These are phyloP conservation scores for Phytopythium montanum DNA, from an alignment of 352 stramenopile genomes.

Conservation along the genomic window DNA sequence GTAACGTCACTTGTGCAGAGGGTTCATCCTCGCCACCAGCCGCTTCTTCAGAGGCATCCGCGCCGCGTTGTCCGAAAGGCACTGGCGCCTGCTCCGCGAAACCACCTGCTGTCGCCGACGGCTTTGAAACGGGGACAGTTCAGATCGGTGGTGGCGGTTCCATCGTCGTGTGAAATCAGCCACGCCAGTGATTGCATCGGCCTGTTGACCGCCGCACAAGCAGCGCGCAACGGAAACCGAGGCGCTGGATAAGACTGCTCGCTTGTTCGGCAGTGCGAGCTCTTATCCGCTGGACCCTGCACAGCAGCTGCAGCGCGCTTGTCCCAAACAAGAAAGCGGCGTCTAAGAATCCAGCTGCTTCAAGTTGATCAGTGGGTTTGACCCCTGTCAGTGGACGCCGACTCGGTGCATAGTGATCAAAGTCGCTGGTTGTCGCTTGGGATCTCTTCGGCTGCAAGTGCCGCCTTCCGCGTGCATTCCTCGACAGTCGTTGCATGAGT, in stretches of 20 bases:
- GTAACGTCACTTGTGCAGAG: not conserved
- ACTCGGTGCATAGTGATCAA: too few species aligned
- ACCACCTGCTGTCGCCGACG: not conserved
- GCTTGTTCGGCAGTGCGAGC: too few species aligned
- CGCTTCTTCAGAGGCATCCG: not conserved
- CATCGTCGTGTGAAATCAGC: not conserved
- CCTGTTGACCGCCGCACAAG: not conserved
- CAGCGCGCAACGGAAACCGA: not conserved
- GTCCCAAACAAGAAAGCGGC: not conserved
- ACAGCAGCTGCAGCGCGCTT: not conserved
- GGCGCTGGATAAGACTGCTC: not conserved
- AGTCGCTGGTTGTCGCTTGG: too few species aligned
- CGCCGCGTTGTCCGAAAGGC: not conserved
- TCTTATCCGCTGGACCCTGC: not conserved
- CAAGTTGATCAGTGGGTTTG: not conserved
- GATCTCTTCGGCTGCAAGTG: not conserved
- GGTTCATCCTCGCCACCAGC: not conserved
- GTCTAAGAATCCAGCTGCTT: not conserved
- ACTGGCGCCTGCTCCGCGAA: not conserved
- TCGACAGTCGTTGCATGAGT: not conserved
- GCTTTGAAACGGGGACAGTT: too few species aligned
- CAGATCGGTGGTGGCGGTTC: not conserved
- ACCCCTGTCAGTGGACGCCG: too few species aligned
- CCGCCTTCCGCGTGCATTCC: constrained; percentile 1
- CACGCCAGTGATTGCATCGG: not conserved